Evolutionary conservation across 1,139 yeast species (phyloP).

Genomic region (Pichia inconspicua): DNA sequence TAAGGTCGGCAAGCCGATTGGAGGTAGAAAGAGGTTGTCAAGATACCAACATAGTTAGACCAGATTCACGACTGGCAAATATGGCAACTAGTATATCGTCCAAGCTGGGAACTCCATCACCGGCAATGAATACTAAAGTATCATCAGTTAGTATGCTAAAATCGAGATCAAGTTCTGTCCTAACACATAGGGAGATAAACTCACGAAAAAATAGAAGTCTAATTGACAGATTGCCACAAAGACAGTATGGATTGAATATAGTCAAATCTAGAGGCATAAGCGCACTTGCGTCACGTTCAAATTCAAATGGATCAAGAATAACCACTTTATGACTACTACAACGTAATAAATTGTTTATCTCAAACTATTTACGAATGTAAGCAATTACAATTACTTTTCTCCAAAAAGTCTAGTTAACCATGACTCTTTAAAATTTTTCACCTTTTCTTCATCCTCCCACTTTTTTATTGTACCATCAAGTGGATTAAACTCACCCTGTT

Average conservation of each 20-base stretch:
- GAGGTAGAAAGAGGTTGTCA: not conserved
- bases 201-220: not conserved
- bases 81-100: slow-evolving; percentile 12
- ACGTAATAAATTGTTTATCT: not conserved
- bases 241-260: not conserved
- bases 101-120: slow-evolving; percentile 14
- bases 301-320: slow-evolving; percentile 1
- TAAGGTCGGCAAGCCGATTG: slow-evolving; percentile 13
- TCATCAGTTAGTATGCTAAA: not conserved
- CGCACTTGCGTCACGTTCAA: slow-evolving; percentile 7
- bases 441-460: slow-evolving; percentile 38
- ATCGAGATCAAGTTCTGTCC: slow-evolving; percentile 7
- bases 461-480: slow-evolving; percentile 38
- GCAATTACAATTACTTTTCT: slow-evolving; percentile 22
- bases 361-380: not conserved
- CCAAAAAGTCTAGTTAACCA: slow-evolving; percentile 38
- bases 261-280: slow-evolving; percentile 9
- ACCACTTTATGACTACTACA: slow-evolving; percentile 5
- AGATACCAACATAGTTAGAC: not conserved
- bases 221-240: not conserved
- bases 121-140: not conserved
- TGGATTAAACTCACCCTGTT: slow-evolving; percentile 40
- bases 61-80: slow-evolving; percentile 13
- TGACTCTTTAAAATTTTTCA: slow-evolving; percentile 30
- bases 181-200: slow-evolving; percentile 8